These are phyloP conservation scores for Colletotrichum falcatum DNA, from an alignment of 2,329 filamentous ascomycete genomes.

Conservation along the genomic window DNA sequence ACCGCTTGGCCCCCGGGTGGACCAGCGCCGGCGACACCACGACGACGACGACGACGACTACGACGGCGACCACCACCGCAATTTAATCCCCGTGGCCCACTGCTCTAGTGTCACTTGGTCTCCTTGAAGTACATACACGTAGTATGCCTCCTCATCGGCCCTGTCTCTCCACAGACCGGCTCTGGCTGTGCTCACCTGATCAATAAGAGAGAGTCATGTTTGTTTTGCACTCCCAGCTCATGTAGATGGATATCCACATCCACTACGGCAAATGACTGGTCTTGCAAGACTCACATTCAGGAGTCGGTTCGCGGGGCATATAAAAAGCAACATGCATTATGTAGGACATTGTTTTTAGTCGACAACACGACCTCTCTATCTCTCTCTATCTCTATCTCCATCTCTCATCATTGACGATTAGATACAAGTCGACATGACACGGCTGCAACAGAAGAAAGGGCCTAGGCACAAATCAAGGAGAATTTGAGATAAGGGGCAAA, in stretches of 20 bases:
- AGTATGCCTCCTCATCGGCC: background rate
- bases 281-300: background rate
- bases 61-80: background rate
- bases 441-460: slow-evolving; percentile 25
- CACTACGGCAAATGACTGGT: background rate
- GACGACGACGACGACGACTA: too few relatives aligned
- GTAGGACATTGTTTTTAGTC: background rate
- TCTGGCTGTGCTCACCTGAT: slow-evolving; percentile 26
- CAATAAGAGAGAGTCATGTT: slow-evolving; percentile 25
- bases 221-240: slow-evolving; percentile 13
- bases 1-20: background rate
- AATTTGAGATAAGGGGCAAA: slow-evolving; percentile 12
- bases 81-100: background rate
- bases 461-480: background rate
- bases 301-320: background rate
- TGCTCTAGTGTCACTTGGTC: slow-evolving; percentile 7
- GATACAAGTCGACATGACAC: slow-evolving; percentile 9
- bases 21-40: background rate
- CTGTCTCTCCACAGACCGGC: slow-evolving; percentile 18
- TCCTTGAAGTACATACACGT: slow-evolving; percentile 1
- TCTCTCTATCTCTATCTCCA: background rate
- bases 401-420: background rate
- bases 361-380: background rate
- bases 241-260: background rate
- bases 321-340: background rate